Base-by-base conservation (phyloP, 2,329 filamentous ascomycete genomes). In the Cordyceps tenuipes region DNA sequence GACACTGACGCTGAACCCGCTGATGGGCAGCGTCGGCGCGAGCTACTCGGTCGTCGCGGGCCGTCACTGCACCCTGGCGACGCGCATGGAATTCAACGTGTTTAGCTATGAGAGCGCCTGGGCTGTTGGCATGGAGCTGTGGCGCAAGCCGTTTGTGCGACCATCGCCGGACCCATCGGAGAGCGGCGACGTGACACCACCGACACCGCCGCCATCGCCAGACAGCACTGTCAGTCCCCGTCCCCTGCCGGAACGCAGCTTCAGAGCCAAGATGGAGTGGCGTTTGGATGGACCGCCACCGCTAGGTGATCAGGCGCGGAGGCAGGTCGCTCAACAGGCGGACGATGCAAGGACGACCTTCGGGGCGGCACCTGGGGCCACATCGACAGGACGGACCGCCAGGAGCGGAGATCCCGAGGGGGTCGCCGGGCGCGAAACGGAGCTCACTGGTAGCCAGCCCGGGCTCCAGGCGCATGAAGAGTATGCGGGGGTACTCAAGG, bases 31-130 rank as follows among this genome's bases (percentile, higher is more conserved):
- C 69, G 81, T 99, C 62, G 92, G 89, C 61, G 90, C 91, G 41
- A 96, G 86, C 17, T 99, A 99, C 71, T 90, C 94, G 0, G 90
- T 97, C 52, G 88, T 90, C 68, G 93, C 93, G 2, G 91, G 91
- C 3, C 83, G 83, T 39, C 85, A 91, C 67, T 84, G 96, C 66
- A 89, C 91, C 12, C 82, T 99, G 54, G 94, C 91, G 64, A 95
- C 91, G 23, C 86, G 89, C 54, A 93, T 97, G 75, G 91, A 95
- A 69, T 99, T 99, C 75, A 99, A 99, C 69, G 89, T 97, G 54
- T 97, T 97, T 75, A 96, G 91, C 71, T 99, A 97, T 77, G 94
- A 99, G 77, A 96, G 91, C 70, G 89, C 94, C 61, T 88, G 96
- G 79, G 87, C 91, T 29, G 82, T 97, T 26, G 94, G 94, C 15